Conservation (phyloP, 2,329 filamentous ascomycete species). For the Colletotrichum musicola region DNA sequence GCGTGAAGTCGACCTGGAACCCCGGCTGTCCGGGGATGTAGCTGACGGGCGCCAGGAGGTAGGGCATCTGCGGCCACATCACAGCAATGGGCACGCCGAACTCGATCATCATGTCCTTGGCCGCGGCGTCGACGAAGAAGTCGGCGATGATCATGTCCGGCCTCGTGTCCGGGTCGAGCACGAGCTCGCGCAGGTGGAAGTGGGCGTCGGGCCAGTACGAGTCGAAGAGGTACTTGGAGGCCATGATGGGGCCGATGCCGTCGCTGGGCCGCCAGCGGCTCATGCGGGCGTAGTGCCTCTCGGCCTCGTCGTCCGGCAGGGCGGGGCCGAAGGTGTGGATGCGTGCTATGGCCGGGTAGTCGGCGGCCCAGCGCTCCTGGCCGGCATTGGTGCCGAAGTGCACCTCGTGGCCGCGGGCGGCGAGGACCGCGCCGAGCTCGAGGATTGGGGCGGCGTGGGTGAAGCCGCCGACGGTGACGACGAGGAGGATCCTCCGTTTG, state of each 20-base stretch:
- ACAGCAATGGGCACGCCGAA: conserved; percentile 53
- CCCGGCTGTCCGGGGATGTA: conserved; percentile 58
- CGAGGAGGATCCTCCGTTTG: conserved; percentile 45
- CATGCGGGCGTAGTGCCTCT: conserved; percentile 22
- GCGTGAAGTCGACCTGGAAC: conserved; percentile 52
- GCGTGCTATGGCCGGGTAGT: conserved; percentile 47
- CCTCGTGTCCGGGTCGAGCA: conserved; percentile 41
- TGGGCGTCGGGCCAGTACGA: conserved; percentile 50
- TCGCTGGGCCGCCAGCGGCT: conserved; percentile 10
- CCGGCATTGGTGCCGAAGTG: conserved; percentile 54
- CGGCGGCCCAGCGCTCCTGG: conserved; percentile 50
- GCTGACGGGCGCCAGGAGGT: conserved; percentile 49
- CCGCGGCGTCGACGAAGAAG: conserved; percentile 56
- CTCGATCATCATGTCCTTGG: conserved; percentile 54
- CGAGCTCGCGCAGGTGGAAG: conserved; percentile 43
- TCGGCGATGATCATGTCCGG: conserved; percentile 58
- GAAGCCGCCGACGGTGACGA: conserved; percentile 52
- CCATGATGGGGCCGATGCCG: conserved; percentile 42
- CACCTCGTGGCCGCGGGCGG: conserved; percentile 45
- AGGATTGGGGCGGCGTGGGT: conserved; percentile 53
- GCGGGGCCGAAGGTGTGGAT: conserved; percentile 49
- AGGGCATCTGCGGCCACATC: conserved; percentile 57
- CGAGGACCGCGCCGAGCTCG: conserved; percentile 50
- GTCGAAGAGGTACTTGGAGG: conserved; percentile 54
- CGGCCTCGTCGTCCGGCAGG: conserved; percentile 17